Conservation (phyloP, 2,329 filamentous ascomycete species). For the Diaporthe vexans region DNA sequence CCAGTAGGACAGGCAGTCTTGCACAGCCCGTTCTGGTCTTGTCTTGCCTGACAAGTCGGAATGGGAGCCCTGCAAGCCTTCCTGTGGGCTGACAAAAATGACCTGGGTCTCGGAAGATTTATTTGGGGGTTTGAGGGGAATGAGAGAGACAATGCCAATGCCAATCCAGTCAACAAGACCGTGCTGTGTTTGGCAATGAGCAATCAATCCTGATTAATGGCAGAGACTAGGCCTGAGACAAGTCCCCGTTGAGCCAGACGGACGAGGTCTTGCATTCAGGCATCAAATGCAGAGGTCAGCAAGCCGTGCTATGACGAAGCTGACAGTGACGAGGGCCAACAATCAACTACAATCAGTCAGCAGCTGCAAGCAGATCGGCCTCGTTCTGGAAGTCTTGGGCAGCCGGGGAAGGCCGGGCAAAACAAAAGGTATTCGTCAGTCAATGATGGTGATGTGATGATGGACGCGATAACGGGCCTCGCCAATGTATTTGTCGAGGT, state of each 20-base stretch:
- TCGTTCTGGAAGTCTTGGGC: slow-evolving; percentile 13
- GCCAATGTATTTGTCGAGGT: slow-evolving; percentile 4
- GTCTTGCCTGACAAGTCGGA: slow-evolving; percentile 6
- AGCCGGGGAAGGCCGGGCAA: slow-evolving; percentile 22
- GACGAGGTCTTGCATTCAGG: not conserved
- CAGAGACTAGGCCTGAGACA: slow-evolving; percentile 20
- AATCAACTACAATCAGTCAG: slow-evolving; percentile 19
- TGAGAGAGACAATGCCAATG: not conserved
- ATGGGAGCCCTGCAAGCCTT: slow-evolving; percentile 7
- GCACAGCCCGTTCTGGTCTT: slow-evolving; percentile 27
- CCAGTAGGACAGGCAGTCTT: not conserved
- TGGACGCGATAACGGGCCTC: slow-evolving; percentile 38
- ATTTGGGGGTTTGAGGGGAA: slow-evolving; percentile 2
- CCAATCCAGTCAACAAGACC: slow-evolving; percentile 7
- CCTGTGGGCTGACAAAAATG: slow-evolving; percentile 16
- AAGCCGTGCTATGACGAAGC: slow-evolving; percentile 37
- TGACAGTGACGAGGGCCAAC: slow-evolving; percentile 19
- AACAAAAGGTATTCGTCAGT: slow-evolving; percentile 29
- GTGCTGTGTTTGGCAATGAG: slow-evolving; percentile 1
- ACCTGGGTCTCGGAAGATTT: slow-evolving; percentile 12
- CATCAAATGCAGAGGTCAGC: slow-evolving; percentile 31
- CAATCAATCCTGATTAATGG: slow-evolving; percentile 16
- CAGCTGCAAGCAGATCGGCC: slow-evolving; percentile 20
- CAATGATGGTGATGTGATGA: not conserved
- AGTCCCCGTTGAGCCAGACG: not conserved